These are phyloP conservation scores for Magnaporthales sp. DNA, from an alignment of 2,329 filamentous ascomycete genomes.

Conservation along the genomic window DNA sequence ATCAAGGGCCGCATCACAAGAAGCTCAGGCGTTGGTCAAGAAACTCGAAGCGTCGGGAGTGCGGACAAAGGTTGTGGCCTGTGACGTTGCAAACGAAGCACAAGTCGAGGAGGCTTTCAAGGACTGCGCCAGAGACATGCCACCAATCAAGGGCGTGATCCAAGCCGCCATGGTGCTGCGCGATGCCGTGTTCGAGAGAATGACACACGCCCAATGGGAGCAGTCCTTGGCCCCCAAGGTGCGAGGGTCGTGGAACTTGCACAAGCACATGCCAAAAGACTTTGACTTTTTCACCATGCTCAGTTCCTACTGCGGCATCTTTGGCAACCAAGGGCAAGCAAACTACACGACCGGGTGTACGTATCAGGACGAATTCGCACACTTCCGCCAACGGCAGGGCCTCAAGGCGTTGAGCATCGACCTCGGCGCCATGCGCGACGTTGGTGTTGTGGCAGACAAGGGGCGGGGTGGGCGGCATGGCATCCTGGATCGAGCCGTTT, in stretches of 20 bases:
- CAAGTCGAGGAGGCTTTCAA: neutral
- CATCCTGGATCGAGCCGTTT: no score
- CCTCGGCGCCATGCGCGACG: slow-evolving; percentile 12
- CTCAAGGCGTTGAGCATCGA: slow-evolving; percentile 12
- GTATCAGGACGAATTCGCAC: slow-evolving; percentile 21
- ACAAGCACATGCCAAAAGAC: neutral
- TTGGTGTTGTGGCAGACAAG: slow-evolving; percentile 40
- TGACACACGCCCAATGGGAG: neutral
- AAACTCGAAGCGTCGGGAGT: neutral
- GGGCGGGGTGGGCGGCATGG: neutral
- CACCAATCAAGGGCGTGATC: slow-evolving; percentile 10
- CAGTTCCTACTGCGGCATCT: slow-evolving; percentile 11
- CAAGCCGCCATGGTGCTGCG: neutral
- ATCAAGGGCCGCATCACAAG: slow-evolving; percentile 9
- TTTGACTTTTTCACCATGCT: neutral
- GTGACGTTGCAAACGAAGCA: neutral
- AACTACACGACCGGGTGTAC: neutral
- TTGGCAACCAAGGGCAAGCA: neutral
- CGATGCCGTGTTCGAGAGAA: neutral
- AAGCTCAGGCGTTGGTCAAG: neutral
- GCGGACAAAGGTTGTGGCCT: neutral
- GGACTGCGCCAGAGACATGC: slow-evolving; percentile 4
- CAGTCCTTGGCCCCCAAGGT: neutral
- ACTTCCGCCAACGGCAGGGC: slow-evolving; percentile 11
- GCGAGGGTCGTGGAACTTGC: slow-evolving; percentile 11